Conservation (phyloP, 257 asterid species). For the Solanum chilense region DNA sequence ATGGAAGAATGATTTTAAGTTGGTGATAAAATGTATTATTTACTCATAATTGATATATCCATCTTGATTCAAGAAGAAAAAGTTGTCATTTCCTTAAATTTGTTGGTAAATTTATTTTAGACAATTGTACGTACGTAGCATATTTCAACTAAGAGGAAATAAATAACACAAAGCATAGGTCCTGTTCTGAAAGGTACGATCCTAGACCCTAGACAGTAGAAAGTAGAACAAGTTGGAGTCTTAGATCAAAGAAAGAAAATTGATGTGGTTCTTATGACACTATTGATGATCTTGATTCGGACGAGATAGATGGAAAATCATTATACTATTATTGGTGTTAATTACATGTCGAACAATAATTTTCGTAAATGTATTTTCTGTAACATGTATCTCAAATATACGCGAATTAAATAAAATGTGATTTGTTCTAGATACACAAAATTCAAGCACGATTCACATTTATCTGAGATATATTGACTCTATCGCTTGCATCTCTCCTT, state of each 20-base stretch:
- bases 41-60: background rate
- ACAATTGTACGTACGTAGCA: background rate
- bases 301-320: background rate
- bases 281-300: too few relatives aligned
- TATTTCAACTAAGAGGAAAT: background rate
- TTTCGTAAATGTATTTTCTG: background rate
- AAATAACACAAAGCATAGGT: background rate
- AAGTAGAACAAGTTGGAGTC: background rate
- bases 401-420: too few relatives aligned
- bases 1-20: background rate
- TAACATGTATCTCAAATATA: too few relatives aligned
- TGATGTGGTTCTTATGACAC: background rate
- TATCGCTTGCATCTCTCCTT: background rate
- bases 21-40: background rate
- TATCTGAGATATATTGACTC: background rate
- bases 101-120: background rate
- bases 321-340: too few relatives aligned
- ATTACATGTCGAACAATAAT: background rate
- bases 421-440: too few relatives aligned
- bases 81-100: background rate
- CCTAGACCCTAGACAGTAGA: background rate
- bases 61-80: background rate
- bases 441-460: too few relatives aligned
- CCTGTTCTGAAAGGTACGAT: too few relatives aligned
- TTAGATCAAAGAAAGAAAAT: background rate